Conservation (phyloP, 495 filamentous ascomycete genomes). For the Hypoxylon fuscum region DNA sequence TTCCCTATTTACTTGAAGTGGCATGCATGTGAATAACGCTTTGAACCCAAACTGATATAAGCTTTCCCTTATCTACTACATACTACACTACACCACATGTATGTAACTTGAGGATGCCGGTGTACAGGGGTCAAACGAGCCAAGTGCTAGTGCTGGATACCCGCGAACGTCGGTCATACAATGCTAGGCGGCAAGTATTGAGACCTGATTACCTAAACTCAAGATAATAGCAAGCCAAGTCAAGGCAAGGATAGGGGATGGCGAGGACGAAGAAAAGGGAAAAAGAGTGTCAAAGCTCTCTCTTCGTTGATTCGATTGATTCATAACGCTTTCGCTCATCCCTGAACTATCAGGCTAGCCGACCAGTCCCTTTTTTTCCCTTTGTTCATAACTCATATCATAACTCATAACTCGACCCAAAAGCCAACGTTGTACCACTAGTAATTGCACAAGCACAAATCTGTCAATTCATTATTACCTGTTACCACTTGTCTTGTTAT, state of each 20-base stretch:
- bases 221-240: not conserved
- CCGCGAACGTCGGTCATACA: not conserved
- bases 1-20: too few species aligned
- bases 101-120: too few species aligned
- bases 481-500: slow-evolving; percentile 1
- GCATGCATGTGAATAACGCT: too few species aligned
- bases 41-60: too few species aligned
- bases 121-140: not conserved
- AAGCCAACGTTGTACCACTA: slow-evolving; percentile 26
- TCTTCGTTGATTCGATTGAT: slow-evolving; percentile 27
- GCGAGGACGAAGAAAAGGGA: not conserved
- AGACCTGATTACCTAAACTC: not conserved
- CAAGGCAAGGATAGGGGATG: slow-evolving; percentile 12
- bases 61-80: too few species aligned
- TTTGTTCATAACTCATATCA: slow-evolving; percentile 42
- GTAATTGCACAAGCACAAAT: slow-evolving; percentile 5
- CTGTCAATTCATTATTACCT: slow-evolving; percentile 18
- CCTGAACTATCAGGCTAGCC: slow-evolving; percentile 24
- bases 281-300: slow-evolving; percentile 24
- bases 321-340: slow-evolving; percentile 36
- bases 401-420: not conserved
- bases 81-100: too few species aligned
- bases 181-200: not conserved
- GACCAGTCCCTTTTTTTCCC: too few species aligned
- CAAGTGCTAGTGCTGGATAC: slow-evolving; percentile 13